Evolutionary conservation across 1,284 basidiomycete genomes (phyloP), one percentile per base, ranked within the genome.

Genomic region (Puccinia triticina): DNA sequence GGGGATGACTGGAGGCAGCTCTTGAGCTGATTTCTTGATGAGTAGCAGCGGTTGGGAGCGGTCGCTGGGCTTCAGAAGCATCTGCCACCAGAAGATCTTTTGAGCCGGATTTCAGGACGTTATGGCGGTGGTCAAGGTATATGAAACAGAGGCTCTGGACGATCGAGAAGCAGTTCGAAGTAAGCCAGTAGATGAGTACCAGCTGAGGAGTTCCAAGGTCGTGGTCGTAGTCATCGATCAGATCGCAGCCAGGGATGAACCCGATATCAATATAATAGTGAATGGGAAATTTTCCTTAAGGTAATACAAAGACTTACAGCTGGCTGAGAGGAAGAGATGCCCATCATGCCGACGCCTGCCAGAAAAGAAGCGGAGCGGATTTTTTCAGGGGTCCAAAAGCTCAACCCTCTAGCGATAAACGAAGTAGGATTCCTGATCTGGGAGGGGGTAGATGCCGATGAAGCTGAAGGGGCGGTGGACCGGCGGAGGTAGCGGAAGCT

Each of bases 121-220:
- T 40, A 7, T 66, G 40, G 10, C 46, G 48, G 57, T 59, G 50
- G 29, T 81, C 78, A 48, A 81, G 66, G 14, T 57, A 81, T 46
- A 72, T 57, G 55, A 81, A 81, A 23, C 67, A 73, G 29, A 73
- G n/a, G 53, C 80, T 92, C 86, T 95, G 93, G 23, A 92, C 83
- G 32, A 96, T 88, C 53, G 94, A 94, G 86, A 93, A 93, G 26
- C 90, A 87, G 34, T 94, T 92, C 10, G 93, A 95, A 7, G 93
- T 91, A 2, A 93, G 89, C 94, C 94, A 96, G 86, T 94, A 95
- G 26, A 95, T 85, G 67, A 92, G 89, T 26, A 96, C 89, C 72
- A 92, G 91, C 93, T 95, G 29, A 84, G 5, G 61, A 80, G 83
- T 64, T 46, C 8, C 10, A 18, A 40, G 23, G 2, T 23, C 10